phyloP scores from a whole-genome alignment of 306 rosid genomes.

The Cucumis hystrix region DNA sequence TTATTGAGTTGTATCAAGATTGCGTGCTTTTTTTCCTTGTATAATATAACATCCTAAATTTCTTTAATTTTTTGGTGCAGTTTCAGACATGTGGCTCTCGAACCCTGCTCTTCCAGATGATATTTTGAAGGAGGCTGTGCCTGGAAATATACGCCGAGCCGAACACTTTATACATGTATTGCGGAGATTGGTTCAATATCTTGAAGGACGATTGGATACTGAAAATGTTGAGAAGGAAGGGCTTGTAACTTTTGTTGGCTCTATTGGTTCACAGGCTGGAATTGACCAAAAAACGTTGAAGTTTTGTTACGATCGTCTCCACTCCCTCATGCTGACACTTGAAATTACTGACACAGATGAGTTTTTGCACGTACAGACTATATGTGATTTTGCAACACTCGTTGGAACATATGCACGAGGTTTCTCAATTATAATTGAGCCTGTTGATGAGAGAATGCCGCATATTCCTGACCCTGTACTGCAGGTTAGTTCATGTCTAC shows the following conservation, averaged over 20 bases:
- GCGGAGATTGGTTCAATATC: conserved; percentile 75
- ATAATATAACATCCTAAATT: neutral
- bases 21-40: neutral
- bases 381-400: conserved; percentile 95
- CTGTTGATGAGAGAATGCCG: conserved; percentile 95
- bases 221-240: conserved; percentile 89
- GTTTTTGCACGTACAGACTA: conserved; percentile 79
- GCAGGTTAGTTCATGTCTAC: conserved; percentile 40
- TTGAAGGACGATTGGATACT: conserved; percentile 80
- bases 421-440: conserved; percentile 83
- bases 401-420: conserved; percentile 90
- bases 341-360: conserved; percentile 93
- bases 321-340: conserved; percentile 85
- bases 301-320: conserved; percentile 90
- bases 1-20: conserved; percentile 2
- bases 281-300: conserved; percentile 87
- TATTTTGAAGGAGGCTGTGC: conserved; percentile 93
- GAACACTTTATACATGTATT: conserved; percentile 80
- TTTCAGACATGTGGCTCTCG: conserved; percentile 69
- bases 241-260: conserved; percentile 54
- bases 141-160: conserved; percentile 90
- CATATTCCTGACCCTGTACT: conserved; percentile 97
- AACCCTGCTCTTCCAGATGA: conserved; percentile 94
- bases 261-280: conserved; percentile 65
- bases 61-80: conserved; percentile 30